phyloP scores from a whole-genome alignment of 805 yeast species.

The Wickerhamomyces bisporus region DNA sequence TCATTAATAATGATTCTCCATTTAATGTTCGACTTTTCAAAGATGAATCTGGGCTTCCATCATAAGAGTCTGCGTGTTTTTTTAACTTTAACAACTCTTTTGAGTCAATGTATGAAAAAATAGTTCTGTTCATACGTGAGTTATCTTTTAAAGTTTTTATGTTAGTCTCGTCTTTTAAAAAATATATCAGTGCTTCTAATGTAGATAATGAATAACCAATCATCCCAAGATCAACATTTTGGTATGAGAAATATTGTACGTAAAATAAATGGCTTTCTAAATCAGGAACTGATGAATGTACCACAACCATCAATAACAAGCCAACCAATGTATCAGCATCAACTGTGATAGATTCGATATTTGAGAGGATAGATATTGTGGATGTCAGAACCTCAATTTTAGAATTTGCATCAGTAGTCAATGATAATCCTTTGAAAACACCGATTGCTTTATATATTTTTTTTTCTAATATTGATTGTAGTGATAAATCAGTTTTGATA shows the following conservation, averaged over 20 bases:
- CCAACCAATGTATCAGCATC: slow-evolving; percentile 84
- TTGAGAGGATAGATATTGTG: slow-evolving; percentile 49
- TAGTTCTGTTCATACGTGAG: slow-evolving; percentile 43
- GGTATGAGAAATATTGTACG: slow-evolving; percentile 52
- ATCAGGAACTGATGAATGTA: slow-evolving; percentile 52
- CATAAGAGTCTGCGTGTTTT: slow-evolving; percentile 24
- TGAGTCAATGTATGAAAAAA: slow-evolving; percentile 48
- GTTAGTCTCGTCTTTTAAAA: slow-evolving; percentile 40
- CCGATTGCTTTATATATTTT: slow-evolving; percentile 46
- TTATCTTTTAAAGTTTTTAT: slow-evolving; percentile 31
- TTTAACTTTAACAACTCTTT: slow-evolving; percentile 23
- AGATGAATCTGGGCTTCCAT: slow-evolving; percentile 15
- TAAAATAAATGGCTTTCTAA: slow-evolving; percentile 63
- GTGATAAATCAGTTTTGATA: slow-evolving; percentile 23
- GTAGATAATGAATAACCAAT: slow-evolving; percentile 78
- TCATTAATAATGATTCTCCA: slow-evolving; percentile 71
- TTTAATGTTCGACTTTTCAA: slow-evolving; percentile 36
- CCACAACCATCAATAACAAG: slow-evolving; percentile 63
- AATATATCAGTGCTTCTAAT: slow-evolving; percentile 73
- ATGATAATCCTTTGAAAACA: slow-evolving; percentile 42
- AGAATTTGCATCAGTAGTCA: slow-evolving; percentile 40
- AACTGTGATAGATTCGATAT: slow-evolving; percentile 30
- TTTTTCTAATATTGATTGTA: slow-evolving; percentile 31
- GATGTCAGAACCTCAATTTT: slow-evolving; percentile 46
- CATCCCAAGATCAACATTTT: slow-evolving; percentile 49